Conservation (phyloP, 345 rosid species). For the Microthlaspi erraticum region DNA sequence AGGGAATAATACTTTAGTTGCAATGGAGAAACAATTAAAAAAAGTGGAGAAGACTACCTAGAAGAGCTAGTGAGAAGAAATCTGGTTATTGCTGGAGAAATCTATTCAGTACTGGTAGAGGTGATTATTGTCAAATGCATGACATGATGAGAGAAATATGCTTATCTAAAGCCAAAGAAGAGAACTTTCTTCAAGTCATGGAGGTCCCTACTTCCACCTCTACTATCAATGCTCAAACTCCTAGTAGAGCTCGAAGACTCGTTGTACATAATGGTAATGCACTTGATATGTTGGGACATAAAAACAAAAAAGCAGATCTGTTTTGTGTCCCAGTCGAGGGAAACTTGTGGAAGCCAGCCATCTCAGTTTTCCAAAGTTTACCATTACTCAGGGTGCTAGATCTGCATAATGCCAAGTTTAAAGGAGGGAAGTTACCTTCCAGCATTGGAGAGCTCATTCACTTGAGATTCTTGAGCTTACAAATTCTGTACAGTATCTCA, state of each 20-base stretch:
- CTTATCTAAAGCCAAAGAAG: not conserved
- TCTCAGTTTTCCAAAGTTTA: not conserved
- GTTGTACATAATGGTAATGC: not conserved
- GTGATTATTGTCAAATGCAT: no score
- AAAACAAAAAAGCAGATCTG: not conserved
- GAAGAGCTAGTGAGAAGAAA: slow-evolving; percentile 15
- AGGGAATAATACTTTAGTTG: no score
- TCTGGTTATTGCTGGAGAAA: not conserved
- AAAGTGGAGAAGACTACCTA: slow-evolving; percentile 40
- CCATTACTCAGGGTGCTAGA: not conserved
- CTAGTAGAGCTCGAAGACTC: no score
- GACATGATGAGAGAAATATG: not conserved
- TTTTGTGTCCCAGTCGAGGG: not conserved
- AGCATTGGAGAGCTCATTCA: not conserved
- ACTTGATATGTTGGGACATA: not conserved
- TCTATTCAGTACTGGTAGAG: not conserved
- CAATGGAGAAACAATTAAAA: not conserved
- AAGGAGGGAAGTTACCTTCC: not conserved
- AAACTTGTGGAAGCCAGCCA: not conserved
- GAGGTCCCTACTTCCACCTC: no score
- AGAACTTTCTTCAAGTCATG: no score
- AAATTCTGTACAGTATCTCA: not conserved
- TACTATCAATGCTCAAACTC: no score
- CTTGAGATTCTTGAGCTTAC: not conserved
- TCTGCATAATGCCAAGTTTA: not conserved